Conservation (phyloP, 257 asterid genomes). For the Anisodus acutangulus region DNA sequence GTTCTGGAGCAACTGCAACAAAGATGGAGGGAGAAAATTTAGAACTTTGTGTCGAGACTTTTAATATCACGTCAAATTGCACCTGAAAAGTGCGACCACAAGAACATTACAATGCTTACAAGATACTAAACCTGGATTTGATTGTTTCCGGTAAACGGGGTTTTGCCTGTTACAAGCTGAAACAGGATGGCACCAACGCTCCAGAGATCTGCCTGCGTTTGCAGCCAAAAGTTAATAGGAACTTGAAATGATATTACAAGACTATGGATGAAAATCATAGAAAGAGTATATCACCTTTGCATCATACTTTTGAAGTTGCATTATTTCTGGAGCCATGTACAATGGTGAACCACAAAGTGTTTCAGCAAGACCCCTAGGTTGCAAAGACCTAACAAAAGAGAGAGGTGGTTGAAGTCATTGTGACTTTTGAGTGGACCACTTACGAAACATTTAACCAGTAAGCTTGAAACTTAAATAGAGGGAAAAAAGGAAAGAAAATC, state of each 20-base stretch:
- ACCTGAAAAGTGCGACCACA: background rate
- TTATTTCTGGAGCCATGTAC: conserved; percentile 97
- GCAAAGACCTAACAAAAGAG: conserved; percentile 67
- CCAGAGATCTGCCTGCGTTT: conserved; percentile 96
- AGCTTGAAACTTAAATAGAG: conserved; percentile 11
- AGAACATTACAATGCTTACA: background rate
- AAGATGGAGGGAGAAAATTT: conserved; percentile 34
- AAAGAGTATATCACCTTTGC: conserved; percentile 69
- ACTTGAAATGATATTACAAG: conserved; percentile 25
- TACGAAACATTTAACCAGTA: background rate
- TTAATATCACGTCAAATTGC: conserved; percentile 30
- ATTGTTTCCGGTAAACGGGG: conserved; percentile 81
- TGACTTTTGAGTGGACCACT: background rate
- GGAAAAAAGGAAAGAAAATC: background rate
- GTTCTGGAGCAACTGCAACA: conserved; percentile 82
- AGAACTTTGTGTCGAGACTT: conserved; percentile 26
- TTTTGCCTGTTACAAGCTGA: conserved; percentile 85
- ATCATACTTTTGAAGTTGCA: conserved; percentile 84
- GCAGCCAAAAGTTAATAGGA: conserved; percentile 41
- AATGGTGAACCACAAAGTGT: conserved; percentile 94
- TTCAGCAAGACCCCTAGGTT: conserved; percentile 79
- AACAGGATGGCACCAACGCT: conserved; percentile 88
- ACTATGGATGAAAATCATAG: conserved; percentile 30
- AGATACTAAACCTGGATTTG: conserved; percentile 62
- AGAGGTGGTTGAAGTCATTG: conserved; percentile 3